Base-by-base conservation (phyloP, 2,329 filamentous ascomycete genomes). In the Aureobasidium sp. region DNA sequence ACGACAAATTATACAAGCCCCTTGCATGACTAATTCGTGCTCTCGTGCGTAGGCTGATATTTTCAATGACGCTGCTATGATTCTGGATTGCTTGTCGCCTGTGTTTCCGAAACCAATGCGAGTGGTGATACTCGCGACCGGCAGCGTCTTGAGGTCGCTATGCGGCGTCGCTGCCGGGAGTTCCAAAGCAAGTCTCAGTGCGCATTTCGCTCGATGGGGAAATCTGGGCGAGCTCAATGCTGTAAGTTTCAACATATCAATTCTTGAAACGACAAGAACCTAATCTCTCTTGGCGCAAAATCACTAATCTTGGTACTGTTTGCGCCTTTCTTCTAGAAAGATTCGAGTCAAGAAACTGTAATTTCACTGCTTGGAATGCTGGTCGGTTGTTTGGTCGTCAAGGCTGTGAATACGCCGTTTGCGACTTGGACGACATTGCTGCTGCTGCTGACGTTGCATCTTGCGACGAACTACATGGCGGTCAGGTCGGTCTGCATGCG, bases 171-270 rank as follows among this genome's bases (percentile, higher is more conserved):
- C 93, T 0, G 93, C 91, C 0, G 91, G 89, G 13, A 91, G 90
- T 61, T 89, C 90, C 66, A 97, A 97, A 75, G 93, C 93, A 1
- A 92, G 89, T 64, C 77, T 99, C 67, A 94, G 90, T 71, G 89
- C 90, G 12, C 94, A 99, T 75, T 97, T 99, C 78, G 91, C 93
- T 9, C 85, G 81, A 67, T 86, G 86, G 71, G 90, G 91, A 41
- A 97, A 97, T 73, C 77, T 97, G 48, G 93, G 90, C 1, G 93
- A 97, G 74, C 80, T 99, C 62, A 97, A 97, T 76, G 92, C 93
- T 62, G 83, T 85, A 70, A 71, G 81, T 78, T 7, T 39, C 47
- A 52, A 3, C 64, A 65, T 41, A 44, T 46, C 27, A 17, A 26
- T 42, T 10, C 58, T 39, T 39, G 46, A n/a, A 34, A 52, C 17